Base-by-base conservation (phyloP, 1,284 basidiomycete genomes). In the Leucocoprinus gongylophorus region DNA sequence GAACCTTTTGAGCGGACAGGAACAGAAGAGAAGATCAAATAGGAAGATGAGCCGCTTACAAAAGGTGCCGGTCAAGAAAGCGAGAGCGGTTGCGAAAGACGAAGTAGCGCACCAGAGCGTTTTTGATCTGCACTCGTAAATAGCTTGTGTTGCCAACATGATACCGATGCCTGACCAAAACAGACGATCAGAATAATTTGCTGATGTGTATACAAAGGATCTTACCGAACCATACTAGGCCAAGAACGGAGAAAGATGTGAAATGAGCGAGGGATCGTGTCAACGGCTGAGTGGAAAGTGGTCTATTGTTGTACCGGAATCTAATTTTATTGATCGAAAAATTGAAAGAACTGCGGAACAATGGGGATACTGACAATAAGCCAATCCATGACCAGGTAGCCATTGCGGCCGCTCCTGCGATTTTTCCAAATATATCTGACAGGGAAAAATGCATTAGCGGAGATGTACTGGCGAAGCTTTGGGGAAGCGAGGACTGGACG, bases 361-460 rank as follows among this genome's bases (percentile, higher is more conserved):
- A 17, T 5, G 15, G 8, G 17, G 5, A 52, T 17, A 51, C 63
- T 55, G 44, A 67, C 65, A 66, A 52, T 17, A 66, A 54, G 0
- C 57, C 58, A 39, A 65, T 58, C 64, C 65, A 65, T n/a, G 65
- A 51, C 63, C 65, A 65, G 17, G 64, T 65, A 29, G 53, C 56
- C 12, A 64, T 55, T 8, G 65, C 62, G n/a, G 62, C 33, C 3
- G 54, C 57, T 9, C 61, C 61, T 18, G 63, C 62, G 8, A 64
- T 54, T 49, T 61, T 62, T 9, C 60, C 63, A 50, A 64, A 64
- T 30, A 64, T 53, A 28, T 59, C 64, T 59, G 48, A 30, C 28
- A 32, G 15, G 6, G 13, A 8, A 30, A 28, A 40, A 47, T 9
- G 41, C 28, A 41, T 46, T 18, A 49, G 53, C 32, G 18, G 32